Evolutionary conservation across 257 asterid species (phyloP).

Genomic region (Solanum piurae): DNA sequence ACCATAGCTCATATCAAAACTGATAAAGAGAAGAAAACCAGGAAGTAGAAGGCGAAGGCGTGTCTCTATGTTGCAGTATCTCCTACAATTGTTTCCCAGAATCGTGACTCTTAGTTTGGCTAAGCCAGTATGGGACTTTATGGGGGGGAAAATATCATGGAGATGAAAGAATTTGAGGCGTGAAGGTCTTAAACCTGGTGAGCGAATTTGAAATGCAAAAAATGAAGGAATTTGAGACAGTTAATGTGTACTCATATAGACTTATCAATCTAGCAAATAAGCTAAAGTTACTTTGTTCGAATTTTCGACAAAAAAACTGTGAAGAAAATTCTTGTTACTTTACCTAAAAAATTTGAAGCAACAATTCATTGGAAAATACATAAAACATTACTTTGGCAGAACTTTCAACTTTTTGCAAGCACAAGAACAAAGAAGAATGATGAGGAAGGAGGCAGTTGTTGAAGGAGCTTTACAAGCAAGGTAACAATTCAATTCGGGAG

Average conservation of each 20-base stretch:
- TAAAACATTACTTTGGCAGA: neutral
- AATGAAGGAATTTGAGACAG: neutral
- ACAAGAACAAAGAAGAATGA: neutral
- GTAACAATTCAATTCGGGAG: neutral
- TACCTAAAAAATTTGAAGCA: neutral
- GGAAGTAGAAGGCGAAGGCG: neutral
- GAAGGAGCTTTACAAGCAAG: neutral
- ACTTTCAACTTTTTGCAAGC: neutral
- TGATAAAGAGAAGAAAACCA: neutral
- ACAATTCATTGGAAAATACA: neutral
- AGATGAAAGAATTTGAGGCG: neutral
- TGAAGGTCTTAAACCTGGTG: conserved; percentile 2
- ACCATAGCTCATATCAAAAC: neutral
- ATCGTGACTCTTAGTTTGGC: neutral
- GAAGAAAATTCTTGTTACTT: neutral
- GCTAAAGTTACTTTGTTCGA: neutral
- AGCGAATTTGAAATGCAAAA: conserved; percentile 2
- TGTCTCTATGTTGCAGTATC: neutral
- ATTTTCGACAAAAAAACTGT: neutral
- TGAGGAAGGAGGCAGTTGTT: neutral
- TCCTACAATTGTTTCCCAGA: neutral
- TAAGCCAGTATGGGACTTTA: neutral
- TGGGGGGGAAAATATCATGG: neutral
- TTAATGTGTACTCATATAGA: neutral
- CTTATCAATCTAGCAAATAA: neutral